These are phyloP conservation scores for Glycine tomentella DNA, from an alignment of 306 rosid genomes.

Conservation along the genomic window DNA sequence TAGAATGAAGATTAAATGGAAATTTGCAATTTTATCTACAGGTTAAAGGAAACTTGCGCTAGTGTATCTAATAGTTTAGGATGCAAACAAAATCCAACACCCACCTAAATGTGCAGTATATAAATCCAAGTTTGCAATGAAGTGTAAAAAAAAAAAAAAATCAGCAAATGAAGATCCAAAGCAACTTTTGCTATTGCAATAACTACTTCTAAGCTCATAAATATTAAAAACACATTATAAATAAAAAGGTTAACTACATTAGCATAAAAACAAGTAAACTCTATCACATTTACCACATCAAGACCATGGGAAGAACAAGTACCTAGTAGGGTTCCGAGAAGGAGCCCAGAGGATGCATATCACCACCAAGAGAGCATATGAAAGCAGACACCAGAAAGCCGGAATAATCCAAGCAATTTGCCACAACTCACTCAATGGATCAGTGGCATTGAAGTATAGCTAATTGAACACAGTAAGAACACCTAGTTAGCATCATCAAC, in stretches of 20 bases:
- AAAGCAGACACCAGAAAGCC: conserved; percentile 84
- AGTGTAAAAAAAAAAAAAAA: background rate
- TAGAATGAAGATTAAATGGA: background rate
- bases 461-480: conserved; percentile 49
- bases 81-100: conserved; percentile 19
- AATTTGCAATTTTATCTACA: background rate
- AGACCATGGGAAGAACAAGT: conserved; percentile 39
- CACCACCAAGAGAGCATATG: conserved; percentile 72
- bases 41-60: conserved; percentile 21
- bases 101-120: conserved; percentile 2
- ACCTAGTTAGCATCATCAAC: conserved; percentile 34
- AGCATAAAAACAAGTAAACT: conserved; percentile 14
- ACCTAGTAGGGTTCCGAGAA: conserved; percentile 93
- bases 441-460: conserved; percentile 96
- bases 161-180: conserved; percentile 14
- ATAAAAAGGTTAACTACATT: background rate
- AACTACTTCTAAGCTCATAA: too few relatives aligned
- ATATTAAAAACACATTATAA: too few relatives aligned
- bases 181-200: background rate
- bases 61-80: background rate
- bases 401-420: conserved; percentile 96
- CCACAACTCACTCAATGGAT: conserved; percentile 93
- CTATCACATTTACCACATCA: conserved; percentile 10
- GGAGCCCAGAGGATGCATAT: conserved; percentile 97
- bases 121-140: conserved; percentile 14